Conservation (phyloP, 2,329 filamentous ascomycete species). For the Fusarium chlamydosporum region DNA sequence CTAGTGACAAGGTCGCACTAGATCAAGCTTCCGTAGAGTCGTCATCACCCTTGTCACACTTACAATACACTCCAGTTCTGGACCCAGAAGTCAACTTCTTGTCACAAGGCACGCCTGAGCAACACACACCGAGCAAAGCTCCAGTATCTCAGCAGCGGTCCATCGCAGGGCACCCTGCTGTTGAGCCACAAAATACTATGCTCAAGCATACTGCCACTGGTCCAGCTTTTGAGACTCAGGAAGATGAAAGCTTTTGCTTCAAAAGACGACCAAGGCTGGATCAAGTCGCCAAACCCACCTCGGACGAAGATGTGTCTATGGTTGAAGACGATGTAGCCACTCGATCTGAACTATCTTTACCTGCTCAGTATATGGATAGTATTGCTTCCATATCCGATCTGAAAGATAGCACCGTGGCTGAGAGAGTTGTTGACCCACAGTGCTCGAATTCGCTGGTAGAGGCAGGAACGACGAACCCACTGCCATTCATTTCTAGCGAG, state of each 20-base stretch:
- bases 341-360: conserved; percentile 44
- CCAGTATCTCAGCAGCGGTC: neutral
- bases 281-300: neutral
- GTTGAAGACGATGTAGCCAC: conserved; percentile 17
- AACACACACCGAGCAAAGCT: conserved; percentile 25
- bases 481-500: conserved; percentile 39
- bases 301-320: neutral
- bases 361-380: conserved; percentile 11
- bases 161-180: neutral
- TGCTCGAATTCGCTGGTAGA: neutral
- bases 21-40: conserved; percentile 47
- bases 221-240: conserved; percentile 49
- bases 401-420: neutral
- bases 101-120: conserved; percentile 21
- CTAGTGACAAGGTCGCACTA: conserved; percentile 20
- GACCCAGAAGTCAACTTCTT: conserved; percentile 8
- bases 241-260: conserved; percentile 55
- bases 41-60: conserved; percentile 51
- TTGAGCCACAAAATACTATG: neutral
- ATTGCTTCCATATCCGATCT: conserved; percentile 3
- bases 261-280: conserved; percentile 42
- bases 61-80: conserved; percentile 22
- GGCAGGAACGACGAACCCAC: conserved; percentile 26
- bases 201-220: conserved; percentile 1
- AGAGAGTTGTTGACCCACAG: neutral